Evolutionary conservation across 73 alveolate species (phyloP).

Genomic region (Stentor roeselii): DNA sequence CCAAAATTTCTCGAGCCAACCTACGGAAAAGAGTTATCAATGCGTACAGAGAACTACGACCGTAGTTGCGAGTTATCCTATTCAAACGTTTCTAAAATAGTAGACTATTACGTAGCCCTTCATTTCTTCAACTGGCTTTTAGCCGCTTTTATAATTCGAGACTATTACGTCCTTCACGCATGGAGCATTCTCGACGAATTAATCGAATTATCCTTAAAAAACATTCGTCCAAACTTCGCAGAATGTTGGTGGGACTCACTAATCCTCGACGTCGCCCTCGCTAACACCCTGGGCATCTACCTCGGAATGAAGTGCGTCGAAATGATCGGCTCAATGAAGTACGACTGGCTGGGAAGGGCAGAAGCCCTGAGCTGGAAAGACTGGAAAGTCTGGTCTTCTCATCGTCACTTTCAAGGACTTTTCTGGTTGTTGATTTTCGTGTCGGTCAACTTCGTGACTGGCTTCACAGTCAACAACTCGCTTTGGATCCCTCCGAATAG

Average conservation of each 20-base stretch:
- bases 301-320: constrained; percentile 45
- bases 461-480: constrained; percentile 72
- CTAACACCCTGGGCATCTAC: constrained; percentile 60
- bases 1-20: constrained; percentile 48
- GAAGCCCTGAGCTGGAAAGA: constrained; percentile 52
- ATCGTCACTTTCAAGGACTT: constrained; percentile 64
- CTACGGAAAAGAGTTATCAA: constrained; percentile 48
- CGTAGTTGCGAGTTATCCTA: constrained; percentile 66
- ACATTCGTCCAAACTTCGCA: constrained; percentile 59
- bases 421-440: constrained; percentile 53
- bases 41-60: constrained; percentile 67
- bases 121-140: constrained; percentile 82
- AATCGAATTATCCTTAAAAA: constrained; percentile 55
- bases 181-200: constrained; percentile 83
- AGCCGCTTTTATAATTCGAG: constrained; percentile 72
- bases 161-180: constrained; percentile 60
- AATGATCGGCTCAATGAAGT: constrained; percentile 48
- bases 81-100: constrained; percentile 47
- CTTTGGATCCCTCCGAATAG: constrained; percentile 77
- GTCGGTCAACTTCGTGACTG: constrained; percentile 62
- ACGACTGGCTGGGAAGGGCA: constrained; percentile 81
- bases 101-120: constrained; percentile 69
- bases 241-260: constrained; percentile 81
- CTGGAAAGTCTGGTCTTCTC: constrained; percentile 66
- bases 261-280: constrained; percentile 43